Percentiles rank a stretch among this genome's conserved stretches.
These are phyloP conservation scores for Umbelopsis sp. DNA, from an alignment of 192 early-diverging fungal species.

Conservation along the genomic window DNA sequence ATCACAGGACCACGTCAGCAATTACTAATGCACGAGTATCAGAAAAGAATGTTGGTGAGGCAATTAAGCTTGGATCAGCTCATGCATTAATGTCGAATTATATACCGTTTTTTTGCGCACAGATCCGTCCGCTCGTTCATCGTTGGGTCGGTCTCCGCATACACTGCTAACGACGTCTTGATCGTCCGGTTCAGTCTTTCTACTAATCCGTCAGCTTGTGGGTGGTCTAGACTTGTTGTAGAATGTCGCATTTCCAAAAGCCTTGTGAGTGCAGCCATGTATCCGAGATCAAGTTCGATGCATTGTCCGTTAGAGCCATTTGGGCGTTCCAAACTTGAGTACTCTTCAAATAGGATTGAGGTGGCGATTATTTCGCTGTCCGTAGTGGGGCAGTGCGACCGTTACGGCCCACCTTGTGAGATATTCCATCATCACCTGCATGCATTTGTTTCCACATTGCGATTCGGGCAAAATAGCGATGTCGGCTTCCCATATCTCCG, in stretches of 20 bases:
- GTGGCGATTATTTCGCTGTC: background rate
- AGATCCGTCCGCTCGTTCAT: too few species aligned
- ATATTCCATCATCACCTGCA: constrained; percentile 5
- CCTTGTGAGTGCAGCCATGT: background rate
- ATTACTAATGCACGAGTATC: too few species aligned
- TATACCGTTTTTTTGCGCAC: too few species aligned
- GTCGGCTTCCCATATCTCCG: background rate
- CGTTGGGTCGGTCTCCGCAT: background rate
- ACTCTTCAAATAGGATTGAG: background rate
- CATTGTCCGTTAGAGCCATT: background rate
- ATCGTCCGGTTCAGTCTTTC: constrained; percentile 8
- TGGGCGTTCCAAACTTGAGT: background rate
- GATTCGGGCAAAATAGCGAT: constrained; percentile 12
- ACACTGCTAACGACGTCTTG: background rate
- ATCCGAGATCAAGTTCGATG: background rate
- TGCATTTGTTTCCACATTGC: constrained; percentile 3
- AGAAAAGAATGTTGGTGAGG: too few species aligned
- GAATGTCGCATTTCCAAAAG: background rate
- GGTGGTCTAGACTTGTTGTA: constrained; percentile 3
- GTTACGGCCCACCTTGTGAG: constrained; percentile 5
- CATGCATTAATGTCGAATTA: too few species aligned
- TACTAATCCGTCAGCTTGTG: background rate
- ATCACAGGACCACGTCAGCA: too few species aligned
- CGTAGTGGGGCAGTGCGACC: background rate
- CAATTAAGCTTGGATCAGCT: too few species aligned